Conservation (phyloP, 768 basidiomycete genomes). For the Xerocomellus chrysenteron region DNA sequence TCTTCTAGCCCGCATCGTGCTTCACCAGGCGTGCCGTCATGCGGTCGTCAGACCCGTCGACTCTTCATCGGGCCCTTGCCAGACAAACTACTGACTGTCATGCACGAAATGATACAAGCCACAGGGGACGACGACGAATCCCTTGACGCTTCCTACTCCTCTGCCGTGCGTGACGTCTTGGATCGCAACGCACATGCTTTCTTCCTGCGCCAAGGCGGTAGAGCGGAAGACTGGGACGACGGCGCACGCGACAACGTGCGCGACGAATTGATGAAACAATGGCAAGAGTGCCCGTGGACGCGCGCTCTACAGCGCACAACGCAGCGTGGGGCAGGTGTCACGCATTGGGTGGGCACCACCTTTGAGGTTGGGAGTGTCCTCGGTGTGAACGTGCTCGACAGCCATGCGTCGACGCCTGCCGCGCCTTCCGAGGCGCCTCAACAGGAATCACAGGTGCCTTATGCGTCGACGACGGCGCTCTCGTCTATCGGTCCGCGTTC, state of each 20-base stretch:
- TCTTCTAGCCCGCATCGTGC: not conserved
- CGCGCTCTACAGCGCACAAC: slow-evolving; percentile 36
- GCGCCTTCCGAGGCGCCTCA: not conserved
- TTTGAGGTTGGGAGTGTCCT: slow-evolving; percentile 80
- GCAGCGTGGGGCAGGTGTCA: slow-evolving; percentile 8
- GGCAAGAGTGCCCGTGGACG: slow-evolving; percentile 71
- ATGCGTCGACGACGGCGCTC: slow-evolving; percentile 21
- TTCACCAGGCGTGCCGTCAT: not conserved
- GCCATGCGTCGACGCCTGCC: slow-evolving; percentile 7
- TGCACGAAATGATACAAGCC: slow-evolving; percentile 30
- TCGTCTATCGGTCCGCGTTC: slow-evolving; percentile 24
- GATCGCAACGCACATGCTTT: slow-evolving; percentile 61
- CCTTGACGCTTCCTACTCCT: slow-evolving; percentile 36
- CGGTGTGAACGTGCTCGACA: slow-evolving; percentile 59
- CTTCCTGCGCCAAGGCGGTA: slow-evolving; percentile 65
- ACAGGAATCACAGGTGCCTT: not conserved
- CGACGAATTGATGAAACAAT: slow-evolving; percentile 57
- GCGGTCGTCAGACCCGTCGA: slow-evolving; percentile 41
- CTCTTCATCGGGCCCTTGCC: slow-evolving; percentile 80
- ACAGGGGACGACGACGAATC: slow-evolving; percentile 32
- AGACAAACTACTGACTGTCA: slow-evolving; percentile 49
- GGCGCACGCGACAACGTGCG: slow-evolving; percentile 47
- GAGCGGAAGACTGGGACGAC: slow-evolving; percentile 65
- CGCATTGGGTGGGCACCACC: slow-evolving; percentile 67
- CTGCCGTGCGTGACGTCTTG: slow-evolving; percentile 38